Evolutionary conservation across 2,329 filamentous ascomycete genomes (phyloP).

Genomic region (Aureobasidium uvarum): DNA sequence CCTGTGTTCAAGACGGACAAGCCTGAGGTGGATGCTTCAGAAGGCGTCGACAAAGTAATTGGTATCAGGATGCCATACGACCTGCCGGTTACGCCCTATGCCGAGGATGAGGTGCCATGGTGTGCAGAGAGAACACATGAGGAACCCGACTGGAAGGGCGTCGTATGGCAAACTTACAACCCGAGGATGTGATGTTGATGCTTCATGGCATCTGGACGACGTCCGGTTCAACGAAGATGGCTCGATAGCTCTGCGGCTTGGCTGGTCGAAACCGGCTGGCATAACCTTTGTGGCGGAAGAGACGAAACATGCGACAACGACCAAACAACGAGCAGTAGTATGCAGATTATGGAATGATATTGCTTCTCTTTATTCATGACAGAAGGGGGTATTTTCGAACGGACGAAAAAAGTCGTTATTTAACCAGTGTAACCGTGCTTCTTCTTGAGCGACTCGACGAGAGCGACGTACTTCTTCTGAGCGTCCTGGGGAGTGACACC

Average conservation of each 20-base stretch:
- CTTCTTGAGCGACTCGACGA: slow-evolving; percentile 69
- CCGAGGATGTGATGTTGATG: slow-evolving; percentile 12
- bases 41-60: slow-evolving; percentile 47
- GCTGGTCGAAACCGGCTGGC: not conserved
- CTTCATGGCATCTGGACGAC: not conserved
- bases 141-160: slow-evolving; percentile 61
- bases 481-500: slow-evolving; percentile 63
- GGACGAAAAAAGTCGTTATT: slow-evolving; percentile 6
- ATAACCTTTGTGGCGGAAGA: not conserved
- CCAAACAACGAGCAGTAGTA: not conserved
- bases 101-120: slow-evolving; percentile 67
- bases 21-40: slow-evolving; percentile 40
- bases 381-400: slow-evolving; percentile 11
- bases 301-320: not conserved
- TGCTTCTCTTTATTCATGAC: slow-evolving; percentile 24
- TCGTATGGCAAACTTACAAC: slow-evolving; percentile 40
- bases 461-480: slow-evolving; percentile 71
- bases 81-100: slow-evolving; percentile 68
- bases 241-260: not conserved
- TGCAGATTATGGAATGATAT: slow-evolving; percentile 16
- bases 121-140: slow-evolving; percentile 61
- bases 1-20: slow-evolving; percentile 64
- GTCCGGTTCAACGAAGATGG: not conserved
- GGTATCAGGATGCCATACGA: slow-evolving; percentile 81
- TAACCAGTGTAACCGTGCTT: slow-evolving; percentile 64